A percentile compares a stretch with the other conserved stretches of the same genome.
Evolutionary conservation across 768 basidiomycete genomes (phyloP).

Genomic region (Hortiboletus flavorubellus): DNA sequence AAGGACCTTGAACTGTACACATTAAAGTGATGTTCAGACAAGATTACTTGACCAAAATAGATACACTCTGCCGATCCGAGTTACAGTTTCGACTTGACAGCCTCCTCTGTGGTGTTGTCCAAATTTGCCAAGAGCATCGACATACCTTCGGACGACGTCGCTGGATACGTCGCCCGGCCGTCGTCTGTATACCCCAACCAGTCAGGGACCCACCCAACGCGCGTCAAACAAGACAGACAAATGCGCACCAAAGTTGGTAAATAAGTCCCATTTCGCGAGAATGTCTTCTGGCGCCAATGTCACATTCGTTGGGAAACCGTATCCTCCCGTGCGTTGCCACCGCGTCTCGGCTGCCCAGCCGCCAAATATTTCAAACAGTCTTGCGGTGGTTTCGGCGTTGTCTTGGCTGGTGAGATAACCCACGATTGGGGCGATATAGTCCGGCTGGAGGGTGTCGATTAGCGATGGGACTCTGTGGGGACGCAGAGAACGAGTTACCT

Average conservation of each 20-base stretch:
- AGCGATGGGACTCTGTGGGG: neutral
- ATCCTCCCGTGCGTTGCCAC: constrained; percentile 88
- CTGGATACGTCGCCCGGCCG: constrained; percentile 78
- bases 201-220: neutral
- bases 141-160: constrained; percentile 69
- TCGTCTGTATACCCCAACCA: constrained; percentile 48
- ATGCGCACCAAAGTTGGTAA: constrained; percentile 78
- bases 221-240: neutral
- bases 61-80: neutral
- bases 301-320: constrained; percentile 80
- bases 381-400: constrained; percentile 69
- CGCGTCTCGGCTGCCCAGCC: constrained; percentile 92
- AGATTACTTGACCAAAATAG: neutral
- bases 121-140: constrained; percentile 72
- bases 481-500: constrained; percentile 40
- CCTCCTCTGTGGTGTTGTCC: constrained; percentile 29
- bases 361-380: constrained; percentile 81
- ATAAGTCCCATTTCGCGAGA: constrained; percentile 70
- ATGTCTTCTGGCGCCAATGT: constrained; percentile 79
- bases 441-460: constrained; percentile 50
- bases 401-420: constrained; percentile 85
- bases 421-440: constrained; percentile 89
- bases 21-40: too few species aligned
- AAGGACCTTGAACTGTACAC: too few species aligned
- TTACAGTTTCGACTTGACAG: constrained; percentile 53